Conservation (phyloP, 768 basidiomycete species). For the Russula emetica region DNA sequence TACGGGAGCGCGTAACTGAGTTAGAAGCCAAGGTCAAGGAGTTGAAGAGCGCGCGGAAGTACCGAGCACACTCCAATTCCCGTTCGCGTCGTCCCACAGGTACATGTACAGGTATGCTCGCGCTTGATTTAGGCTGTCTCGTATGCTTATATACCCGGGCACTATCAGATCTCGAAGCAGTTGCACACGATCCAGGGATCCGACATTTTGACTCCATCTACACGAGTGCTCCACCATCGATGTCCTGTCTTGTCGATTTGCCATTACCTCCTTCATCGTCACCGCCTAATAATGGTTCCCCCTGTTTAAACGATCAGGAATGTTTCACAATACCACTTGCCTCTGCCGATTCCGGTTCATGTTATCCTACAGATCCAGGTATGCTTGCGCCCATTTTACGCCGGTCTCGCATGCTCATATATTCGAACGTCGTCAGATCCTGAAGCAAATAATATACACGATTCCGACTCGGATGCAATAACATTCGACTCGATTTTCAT, state of each 20-base stretch:
- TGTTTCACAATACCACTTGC: not conserved
- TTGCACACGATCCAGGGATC: not conserved
- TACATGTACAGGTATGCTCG: not conserved
- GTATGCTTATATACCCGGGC: not conserved
- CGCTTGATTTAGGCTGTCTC: not conserved
- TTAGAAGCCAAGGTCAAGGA: conserved; percentile 11
- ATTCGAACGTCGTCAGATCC: not conserved
- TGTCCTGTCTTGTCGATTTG: not conserved
- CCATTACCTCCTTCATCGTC: not conserved
- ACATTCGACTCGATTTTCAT: not conserved
- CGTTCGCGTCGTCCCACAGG: not conserved
- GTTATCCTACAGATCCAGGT: not conserved
- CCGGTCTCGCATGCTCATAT: not conserved
- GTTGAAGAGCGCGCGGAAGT: not conserved
- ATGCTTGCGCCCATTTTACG: not conserved
- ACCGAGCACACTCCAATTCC: not conserved
- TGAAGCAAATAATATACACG: not conserved
- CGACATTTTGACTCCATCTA: not conserved
- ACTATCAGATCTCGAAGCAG: not conserved
- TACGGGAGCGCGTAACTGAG: conserved; percentile 1
- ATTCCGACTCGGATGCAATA: not conserved
- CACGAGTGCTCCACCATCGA: not conserved
- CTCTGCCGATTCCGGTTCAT: no score
- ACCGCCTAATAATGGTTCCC: not conserved
- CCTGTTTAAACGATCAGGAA: not conserved